These are phyloP conservation scores for Herpotrichia juniperi DNA, from an alignment of 2,329 filamentous ascomycete species.

Conservation along the genomic window DNA sequence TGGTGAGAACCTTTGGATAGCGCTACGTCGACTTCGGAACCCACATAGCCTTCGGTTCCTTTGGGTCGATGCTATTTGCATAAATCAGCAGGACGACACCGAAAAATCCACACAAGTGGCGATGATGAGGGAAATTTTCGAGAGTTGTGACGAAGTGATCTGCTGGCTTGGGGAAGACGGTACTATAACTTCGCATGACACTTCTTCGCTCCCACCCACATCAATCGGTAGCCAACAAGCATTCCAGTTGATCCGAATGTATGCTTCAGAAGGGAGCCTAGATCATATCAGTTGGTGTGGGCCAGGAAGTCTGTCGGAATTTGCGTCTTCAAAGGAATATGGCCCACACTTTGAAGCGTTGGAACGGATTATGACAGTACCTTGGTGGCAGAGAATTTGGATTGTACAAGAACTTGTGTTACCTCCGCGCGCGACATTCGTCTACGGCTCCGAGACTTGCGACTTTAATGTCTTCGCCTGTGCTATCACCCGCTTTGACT, in stretches of 20 bases:
- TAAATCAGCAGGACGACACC: constrained; percentile 9
- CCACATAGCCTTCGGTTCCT: not conserved
- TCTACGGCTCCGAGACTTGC: not conserved
- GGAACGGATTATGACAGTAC: not conserved
- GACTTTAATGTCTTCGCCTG: not conserved
- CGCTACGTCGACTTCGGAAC: constrained; percentile 6
- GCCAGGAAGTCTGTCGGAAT: not conserved
- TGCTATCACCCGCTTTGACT: too few relatives aligned
- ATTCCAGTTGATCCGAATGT: not conserved
- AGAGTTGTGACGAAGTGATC: not conserved
- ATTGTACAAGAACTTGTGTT: not conserved
- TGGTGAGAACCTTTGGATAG: not conserved
- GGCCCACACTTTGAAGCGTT: not conserved
- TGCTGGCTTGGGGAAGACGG: not conserved
- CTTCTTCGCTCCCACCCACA: not conserved
- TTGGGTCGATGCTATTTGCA: constrained; percentile 13
- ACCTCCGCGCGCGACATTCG: not conserved
- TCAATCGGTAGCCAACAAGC: not conserved
- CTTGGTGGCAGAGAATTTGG: not conserved
- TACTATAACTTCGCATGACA: too few relatives aligned
- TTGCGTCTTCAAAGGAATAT: not conserved
- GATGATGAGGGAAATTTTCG: constrained; percentile 9
- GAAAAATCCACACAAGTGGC: constrained; percentile 10
- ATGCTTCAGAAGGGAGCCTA: not conserved
- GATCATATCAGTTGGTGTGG: not conserved